A percentile compares a stretch with the other conserved stretches of the same genome.
phyloP scores from a whole-genome alignment of 2,329 filamentous ascomycete species.

The Sordariomycetes sp. region DNA sequence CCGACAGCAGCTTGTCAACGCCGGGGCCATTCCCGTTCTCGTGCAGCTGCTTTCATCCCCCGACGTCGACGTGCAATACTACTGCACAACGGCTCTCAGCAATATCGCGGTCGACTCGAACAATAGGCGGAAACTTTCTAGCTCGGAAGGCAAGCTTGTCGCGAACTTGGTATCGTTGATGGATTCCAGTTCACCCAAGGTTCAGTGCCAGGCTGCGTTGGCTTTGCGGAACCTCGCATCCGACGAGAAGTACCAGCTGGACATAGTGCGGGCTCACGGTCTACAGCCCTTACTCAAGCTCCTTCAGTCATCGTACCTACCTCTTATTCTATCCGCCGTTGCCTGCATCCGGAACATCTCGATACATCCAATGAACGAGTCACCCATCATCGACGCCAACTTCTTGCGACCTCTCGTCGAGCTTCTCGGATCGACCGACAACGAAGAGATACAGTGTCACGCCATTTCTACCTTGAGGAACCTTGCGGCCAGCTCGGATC shows the following conservation, averaged over 20 bases:
- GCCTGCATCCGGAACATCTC: slow-evolving; percentile 98
- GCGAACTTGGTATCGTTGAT: slow-evolving; percentile 92
- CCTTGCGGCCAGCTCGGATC: slow-evolving; percentile 89
- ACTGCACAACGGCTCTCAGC: slow-evolving; percentile 95
- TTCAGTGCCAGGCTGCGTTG: slow-evolving; percentile 93
- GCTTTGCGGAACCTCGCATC: slow-evolving; percentile 92
- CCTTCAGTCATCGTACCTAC: slow-evolving; percentile 89
- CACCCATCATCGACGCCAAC: slow-evolving; percentile 94
- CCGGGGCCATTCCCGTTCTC: slow-evolving; percentile 93
- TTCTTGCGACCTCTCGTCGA: slow-evolving; percentile 93
- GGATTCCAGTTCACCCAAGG: slow-evolving; percentile 95
- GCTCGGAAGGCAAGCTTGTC: slow-evolving; percentile 84
- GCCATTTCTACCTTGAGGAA: slow-evolving; percentile 96
- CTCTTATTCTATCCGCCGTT: slow-evolving; percentile 90
- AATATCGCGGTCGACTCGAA: slow-evolving; percentile 94
- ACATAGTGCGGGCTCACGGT: slow-evolving; percentile 86
- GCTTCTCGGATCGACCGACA: slow-evolving; percentile 87
- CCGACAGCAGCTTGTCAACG: slow-evolving; percentile 91
- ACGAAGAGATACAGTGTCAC: slow-evolving; percentile 98
- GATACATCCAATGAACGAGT: slow-evolving; percentile 95
- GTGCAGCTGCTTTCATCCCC: slow-evolving; percentile 88
- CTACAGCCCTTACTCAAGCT: slow-evolving; percentile 79
- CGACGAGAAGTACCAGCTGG: slow-evolving; percentile 96
- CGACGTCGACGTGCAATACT: slow-evolving; percentile 98
- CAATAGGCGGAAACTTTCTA: slow-evolving; percentile 84